phyloP scores from a whole-genome alignment of 305 asterid genomes.

The Coffea humblotiana region DNA sequence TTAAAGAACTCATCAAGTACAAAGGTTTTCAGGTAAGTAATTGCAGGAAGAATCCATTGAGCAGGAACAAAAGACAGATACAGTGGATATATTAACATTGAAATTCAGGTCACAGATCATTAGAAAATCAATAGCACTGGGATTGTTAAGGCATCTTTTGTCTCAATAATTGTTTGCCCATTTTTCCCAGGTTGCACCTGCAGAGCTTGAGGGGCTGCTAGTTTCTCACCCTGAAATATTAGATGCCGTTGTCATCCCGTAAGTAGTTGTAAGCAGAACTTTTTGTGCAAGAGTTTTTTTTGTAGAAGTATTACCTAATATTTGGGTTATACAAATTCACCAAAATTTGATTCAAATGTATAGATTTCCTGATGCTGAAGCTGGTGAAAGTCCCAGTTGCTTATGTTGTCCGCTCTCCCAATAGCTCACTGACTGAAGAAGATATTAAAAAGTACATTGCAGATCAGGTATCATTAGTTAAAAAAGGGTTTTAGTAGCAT shows the following conservation, averaged over 20 bases:
- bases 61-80: not conserved
- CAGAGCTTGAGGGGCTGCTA: conserved; percentile 94
- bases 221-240: conserved; percentile 87
- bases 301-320: not conserved
- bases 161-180: not conserved
- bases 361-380: conserved; percentile 93
- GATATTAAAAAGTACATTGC: conserved; percentile 75
- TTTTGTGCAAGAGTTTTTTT: not conserved
- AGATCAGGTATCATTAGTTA: conserved; percentile 58
- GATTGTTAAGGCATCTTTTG: not conserved
- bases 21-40: conserved; percentile 83
- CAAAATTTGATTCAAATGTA: conserved; percentile 7
- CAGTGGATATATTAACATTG: not conserved
- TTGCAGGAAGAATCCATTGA: not conserved
- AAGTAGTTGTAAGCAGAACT: conserved; percentile 26
- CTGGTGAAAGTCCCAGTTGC: conserved; percentile 96
- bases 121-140: not conserved
- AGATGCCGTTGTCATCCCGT: conserved; percentile 98
- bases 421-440: conserved; percentile 82
- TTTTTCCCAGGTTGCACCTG: conserved; percentile 85
- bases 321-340: not conserved
- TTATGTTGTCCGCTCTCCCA: conserved; percentile 82
- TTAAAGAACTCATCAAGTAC: conserved; percentile 91
- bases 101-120: not conserved
- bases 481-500: not conserved